Evolutionary conservation across 2,329 filamentous ascomycete genomes (phyloP).

Genomic region (Aspergillus hortae): DNA sequence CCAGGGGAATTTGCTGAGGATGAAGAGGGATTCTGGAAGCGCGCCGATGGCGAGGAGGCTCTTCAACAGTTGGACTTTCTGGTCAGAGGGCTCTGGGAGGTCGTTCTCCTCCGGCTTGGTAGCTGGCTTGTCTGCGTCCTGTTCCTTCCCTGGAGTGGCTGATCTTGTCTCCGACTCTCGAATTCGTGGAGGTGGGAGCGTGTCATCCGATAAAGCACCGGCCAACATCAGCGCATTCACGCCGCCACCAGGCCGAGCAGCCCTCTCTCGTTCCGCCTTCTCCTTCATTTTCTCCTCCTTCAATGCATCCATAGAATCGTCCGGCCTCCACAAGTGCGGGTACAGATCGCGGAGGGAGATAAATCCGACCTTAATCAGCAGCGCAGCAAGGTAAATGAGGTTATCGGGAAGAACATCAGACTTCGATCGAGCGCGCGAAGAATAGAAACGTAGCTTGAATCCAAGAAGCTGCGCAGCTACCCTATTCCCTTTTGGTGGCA

Average conservation of each 20-base stretch:
- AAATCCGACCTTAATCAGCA: conserved; percentile 96
- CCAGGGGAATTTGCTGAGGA: conserved; percentile 91
- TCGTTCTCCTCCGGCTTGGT: conserved; percentile 44
- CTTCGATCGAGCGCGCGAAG: conserved; percentile 70
- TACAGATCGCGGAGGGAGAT: conserved; percentile 89
- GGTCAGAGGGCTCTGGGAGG: conserved; percentile 73
- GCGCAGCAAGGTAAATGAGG: conserved; percentile 82
- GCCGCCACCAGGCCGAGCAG: conserved; percentile 65
- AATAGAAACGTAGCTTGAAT: conserved; percentile 96
- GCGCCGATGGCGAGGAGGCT: conserved; percentile 88
- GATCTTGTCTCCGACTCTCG: conserved; percentile 54
- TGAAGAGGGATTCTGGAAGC: conserved; percentile 86
- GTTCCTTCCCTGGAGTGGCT: conserved; percentile 53
- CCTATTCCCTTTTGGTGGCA: conserved; percentile 81
- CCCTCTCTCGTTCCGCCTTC: conserved; percentile 72
- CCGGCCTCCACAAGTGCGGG: conserved; percentile 81
- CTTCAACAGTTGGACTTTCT: conserved; percentile 80
- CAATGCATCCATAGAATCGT: conserved; percentile 75
- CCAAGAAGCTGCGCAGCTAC: conserved; percentile 92
- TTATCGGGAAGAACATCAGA: conserved; percentile 83
- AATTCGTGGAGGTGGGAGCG: conserved; percentile 46
- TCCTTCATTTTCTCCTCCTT: conserved; percentile 69
- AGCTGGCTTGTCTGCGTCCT: conserved; percentile 42
- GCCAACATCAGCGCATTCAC: conserved; percentile 85
- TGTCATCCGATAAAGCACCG: conserved; percentile 82